A percentile compares a stretch with the other conserved stretches of the same genome.
phyloP scores from a whole-genome alignment of 805 yeast genomes.

The Yarrowia divulgata region DNA sequence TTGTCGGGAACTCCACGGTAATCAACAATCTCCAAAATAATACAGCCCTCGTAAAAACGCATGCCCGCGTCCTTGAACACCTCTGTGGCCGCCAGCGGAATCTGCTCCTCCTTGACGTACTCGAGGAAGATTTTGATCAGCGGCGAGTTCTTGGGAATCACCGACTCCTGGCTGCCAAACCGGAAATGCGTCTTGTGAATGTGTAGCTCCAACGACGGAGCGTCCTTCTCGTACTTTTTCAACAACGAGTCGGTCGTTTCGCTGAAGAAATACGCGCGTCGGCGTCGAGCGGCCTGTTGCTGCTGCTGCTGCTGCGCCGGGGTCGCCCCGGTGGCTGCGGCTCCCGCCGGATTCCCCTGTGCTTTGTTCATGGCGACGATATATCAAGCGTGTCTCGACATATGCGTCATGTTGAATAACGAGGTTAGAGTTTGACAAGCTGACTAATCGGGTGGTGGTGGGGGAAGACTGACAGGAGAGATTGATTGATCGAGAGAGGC shows the following conservation, averaged over 20 bases:
- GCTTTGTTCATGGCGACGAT: conserved; percentile 33
- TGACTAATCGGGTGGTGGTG: conserved; percentile 1
- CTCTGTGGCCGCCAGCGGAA: conserved; percentile 89
- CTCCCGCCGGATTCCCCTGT: conserved; percentile 32
- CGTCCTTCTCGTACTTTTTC: conserved; percentile 74
- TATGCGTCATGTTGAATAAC: conserved; percentile 13
- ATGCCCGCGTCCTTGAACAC: conserved; percentile 86
- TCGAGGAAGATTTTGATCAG: conserved; percentile 77
- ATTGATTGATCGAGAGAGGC: too few relatives aligned
- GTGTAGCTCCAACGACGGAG: conserved; percentile 86
- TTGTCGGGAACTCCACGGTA: conserved; percentile 57
- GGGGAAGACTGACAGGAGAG: too few relatives aligned
- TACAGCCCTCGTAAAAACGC: conserved; percentile 86
- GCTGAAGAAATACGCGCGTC: conserved; percentile 50
- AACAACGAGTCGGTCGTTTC: conserved; percentile 76
- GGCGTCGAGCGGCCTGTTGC: conserved; percentile 31
- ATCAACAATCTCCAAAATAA: conserved; percentile 85
- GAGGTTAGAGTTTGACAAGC: conserved; percentile 15
- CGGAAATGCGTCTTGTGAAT: conserved; percentile 90
- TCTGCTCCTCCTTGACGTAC: conserved; percentile 78
- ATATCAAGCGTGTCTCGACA: conserved; percentile 22
- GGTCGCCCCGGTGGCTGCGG: neutral
- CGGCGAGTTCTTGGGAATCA: conserved; percentile 80
- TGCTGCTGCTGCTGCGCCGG: conserved; percentile 31
- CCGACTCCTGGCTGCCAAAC: conserved; percentile 89